Evolutionary conservation across 2,329 filamentous ascomycete genomes (phyloP).

Genomic region (Aureobasidium sp.): DNA sequence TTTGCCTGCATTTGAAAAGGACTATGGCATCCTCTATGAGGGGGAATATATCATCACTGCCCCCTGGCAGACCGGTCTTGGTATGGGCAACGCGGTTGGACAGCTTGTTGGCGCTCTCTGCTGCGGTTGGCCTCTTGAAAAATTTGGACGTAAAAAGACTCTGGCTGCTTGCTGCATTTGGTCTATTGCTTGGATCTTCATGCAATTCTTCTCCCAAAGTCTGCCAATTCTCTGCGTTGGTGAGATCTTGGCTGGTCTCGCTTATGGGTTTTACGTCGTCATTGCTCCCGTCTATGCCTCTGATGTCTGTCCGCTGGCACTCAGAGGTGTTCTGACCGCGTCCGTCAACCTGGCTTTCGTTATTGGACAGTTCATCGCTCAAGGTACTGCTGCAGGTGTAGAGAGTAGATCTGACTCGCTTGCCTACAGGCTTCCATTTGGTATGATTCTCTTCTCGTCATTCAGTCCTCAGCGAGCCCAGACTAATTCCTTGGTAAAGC

Average conservation of each 20-base stretch:
- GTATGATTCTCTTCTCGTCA: conserved; percentile 16
- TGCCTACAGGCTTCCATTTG: conserved; percentile 40
- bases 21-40: background rate
- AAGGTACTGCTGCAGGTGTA: conserved; percentile 33
- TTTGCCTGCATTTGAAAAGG: background rate
- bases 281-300: conserved; percentile 56
- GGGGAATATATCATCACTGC: background rate
- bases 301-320: conserved; percentile 54
- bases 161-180: background rate
- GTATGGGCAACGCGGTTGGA: background rate
- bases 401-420: conserved; percentile 29
- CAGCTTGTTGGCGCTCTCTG: background rate
- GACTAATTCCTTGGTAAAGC: background rate
- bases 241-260: background rate
- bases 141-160: background rate
- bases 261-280: conserved; percentile 30
- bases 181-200: background rate
- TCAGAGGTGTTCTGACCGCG: conserved; percentile 52
- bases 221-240: background rate
- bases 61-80: background rate
- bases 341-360: conserved; percentile 58
- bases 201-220: background rate
- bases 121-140: background rate
- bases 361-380: conserved; percentile 52
- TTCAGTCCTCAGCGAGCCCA: background rate